Evolutionary conservation across 1,284 basidiomycete species (phyloP).

Genomic region (Cryptococcus sp.): DNA sequence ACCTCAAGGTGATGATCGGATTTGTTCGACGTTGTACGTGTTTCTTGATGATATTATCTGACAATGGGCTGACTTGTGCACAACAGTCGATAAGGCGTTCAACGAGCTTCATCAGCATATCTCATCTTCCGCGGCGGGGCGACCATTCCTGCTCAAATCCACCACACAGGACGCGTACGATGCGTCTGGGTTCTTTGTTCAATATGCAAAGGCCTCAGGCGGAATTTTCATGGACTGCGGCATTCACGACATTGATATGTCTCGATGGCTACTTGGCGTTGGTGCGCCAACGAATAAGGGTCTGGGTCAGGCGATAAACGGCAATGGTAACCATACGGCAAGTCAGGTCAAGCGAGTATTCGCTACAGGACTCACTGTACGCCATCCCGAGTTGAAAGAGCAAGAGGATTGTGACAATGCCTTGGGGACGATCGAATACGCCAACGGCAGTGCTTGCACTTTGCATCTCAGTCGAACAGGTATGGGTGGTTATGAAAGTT

Average conservation of each 20-base stretch:
- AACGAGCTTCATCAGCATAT: conserved; percentile 23
- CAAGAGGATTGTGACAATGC: conserved; percentile 37
- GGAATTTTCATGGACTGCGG: conserved; percentile 43
- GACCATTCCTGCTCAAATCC: conserved; percentile 29
- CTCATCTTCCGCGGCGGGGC: conserved; percentile 25
- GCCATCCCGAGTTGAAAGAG: conserved; percentile 31
- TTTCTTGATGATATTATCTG: not conserved
- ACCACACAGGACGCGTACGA: conserved; percentile 39
- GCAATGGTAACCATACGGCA: too few relatives aligned
- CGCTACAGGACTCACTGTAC: conserved; percentile 30
- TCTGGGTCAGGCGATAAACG: too few relatives aligned
- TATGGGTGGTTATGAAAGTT: conserved; percentile 35
- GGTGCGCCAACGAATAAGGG: conserved; percentile 13
- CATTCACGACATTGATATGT: conserved; percentile 42
- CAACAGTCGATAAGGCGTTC: conserved; percentile 39
- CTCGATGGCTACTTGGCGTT: conserved; percentile 27
- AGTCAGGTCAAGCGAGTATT: conserved; percentile 30
- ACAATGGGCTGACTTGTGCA: conserved; percentile 1
- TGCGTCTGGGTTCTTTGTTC: conserved; percentile 36
- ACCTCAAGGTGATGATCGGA: conserved; percentile 41
- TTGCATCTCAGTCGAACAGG: conserved; percentile 34
- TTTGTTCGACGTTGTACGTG: conserved; percentile 39
- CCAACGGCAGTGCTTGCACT: conserved; percentile 12
- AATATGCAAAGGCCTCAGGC: conserved; percentile 32
- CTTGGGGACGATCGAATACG: conserved; percentile 29